phyloP scores from a whole-genome alignment of 2,329 filamentous ascomycete genomes.

The Setomelanomma holmii region DNA sequence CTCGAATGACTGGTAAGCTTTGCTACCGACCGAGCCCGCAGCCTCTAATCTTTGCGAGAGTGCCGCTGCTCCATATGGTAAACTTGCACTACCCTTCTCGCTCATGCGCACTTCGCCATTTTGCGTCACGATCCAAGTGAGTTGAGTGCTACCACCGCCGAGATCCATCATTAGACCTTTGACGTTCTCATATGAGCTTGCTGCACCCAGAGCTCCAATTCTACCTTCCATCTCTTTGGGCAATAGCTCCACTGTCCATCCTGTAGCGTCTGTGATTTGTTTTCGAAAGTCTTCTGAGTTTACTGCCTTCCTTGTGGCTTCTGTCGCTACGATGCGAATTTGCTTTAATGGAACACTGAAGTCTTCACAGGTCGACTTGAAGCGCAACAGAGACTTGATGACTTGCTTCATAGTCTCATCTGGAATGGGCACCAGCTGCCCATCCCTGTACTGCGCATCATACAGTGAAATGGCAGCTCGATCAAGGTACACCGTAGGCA shows the following conservation, averaged over 20 bases:
- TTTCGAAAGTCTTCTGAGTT: conserved; percentile 74
- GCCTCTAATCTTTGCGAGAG: conserved; percentile 61
- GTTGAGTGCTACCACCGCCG: conserved; percentile 76
- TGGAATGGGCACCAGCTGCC: conserved; percentile 60
- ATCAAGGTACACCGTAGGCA: conserved; percentile 79
- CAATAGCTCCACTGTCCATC: conserved; percentile 74
- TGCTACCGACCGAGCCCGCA: conserved; percentile 45
- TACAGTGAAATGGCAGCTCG: conserved; percentile 85
- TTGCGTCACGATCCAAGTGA: conserved; percentile 68
- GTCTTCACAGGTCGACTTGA: conserved; percentile 72
- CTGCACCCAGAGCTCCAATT: conserved; percentile 82
- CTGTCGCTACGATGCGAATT: conserved; percentile 81
- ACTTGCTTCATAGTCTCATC: conserved; percentile 69
- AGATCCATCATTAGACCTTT: conserved; percentile 85
- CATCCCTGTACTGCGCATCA: conserved; percentile 69
- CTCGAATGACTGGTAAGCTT: conserved; percentile 56
- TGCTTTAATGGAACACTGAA: conserved; percentile 71
- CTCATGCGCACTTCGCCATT: conserved; percentile 53
- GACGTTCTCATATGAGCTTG: conserved; percentile 74
- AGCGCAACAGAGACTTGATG: conserved; percentile 70
- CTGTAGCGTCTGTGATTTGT: conserved; percentile 68
- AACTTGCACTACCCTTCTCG: conserved; percentile 64
- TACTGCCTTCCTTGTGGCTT: conserved; percentile 81
- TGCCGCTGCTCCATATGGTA: conserved; percentile 75
- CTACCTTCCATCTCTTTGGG: conserved; percentile 82